Percentiles rank a stretch among this genome's conserved stretches.
Evolutionary conservation across 2,329 filamentous ascomycete genomes (phyloP).

Genomic region (Colletotrichum salicis): DNA sequence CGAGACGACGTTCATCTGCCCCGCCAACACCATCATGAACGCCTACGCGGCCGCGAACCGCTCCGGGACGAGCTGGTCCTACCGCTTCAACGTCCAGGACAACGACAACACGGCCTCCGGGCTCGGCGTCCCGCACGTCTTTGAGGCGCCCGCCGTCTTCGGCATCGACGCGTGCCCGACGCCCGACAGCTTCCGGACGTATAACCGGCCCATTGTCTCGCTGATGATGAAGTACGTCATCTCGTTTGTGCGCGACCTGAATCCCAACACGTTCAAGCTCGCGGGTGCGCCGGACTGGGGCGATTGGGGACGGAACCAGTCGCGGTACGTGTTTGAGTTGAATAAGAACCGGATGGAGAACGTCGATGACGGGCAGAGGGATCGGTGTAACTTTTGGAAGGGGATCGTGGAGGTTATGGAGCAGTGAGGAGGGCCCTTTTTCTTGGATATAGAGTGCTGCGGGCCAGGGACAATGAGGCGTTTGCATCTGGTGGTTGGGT

Average conservation of each 20-base stretch:
- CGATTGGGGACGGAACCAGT: slow-evolving; percentile 46
- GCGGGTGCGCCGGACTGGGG: slow-evolving; percentile 53
- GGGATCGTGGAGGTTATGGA: slow-evolving; percentile 45
- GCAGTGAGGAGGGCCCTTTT: slow-evolving; percentile 13
- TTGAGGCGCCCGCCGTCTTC: slow-evolving; percentile 60
- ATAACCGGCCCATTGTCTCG: slow-evolving; percentile 57
- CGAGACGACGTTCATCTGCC: slow-evolving; percentile 58
- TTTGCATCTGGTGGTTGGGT: background rate
- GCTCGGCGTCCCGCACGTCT: slow-evolving; percentile 60
- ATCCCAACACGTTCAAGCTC: slow-evolving; percentile 54
- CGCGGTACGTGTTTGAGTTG: slow-evolving; percentile 53
- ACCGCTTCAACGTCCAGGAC: slow-evolving; percentile 62
- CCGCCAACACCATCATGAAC: slow-evolving; percentile 51
- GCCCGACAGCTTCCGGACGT: slow-evolving; percentile 53
- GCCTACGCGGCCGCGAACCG: slow-evolving; percentile 40
- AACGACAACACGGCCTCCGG: slow-evolving; percentile 47
- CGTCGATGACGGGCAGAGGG: slow-evolving; percentile 45
- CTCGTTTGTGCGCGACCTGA: slow-evolving; percentile 57
- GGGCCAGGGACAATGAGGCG: slow-evolving; percentile 26
- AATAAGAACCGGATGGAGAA: slow-evolving; percentile 53
- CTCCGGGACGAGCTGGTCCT: slow-evolving; percentile 51
- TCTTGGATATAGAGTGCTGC: background rate
- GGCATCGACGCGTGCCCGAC: slow-evolving; percentile 51
- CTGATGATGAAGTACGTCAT: slow-evolving; percentile 62
- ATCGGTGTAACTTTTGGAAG: slow-evolving; percentile 55